Evolutionary conservation across 192 early-diverging fungal species (phyloP).

Genomic region (Phycomyces blakesleeanus): DNA sequence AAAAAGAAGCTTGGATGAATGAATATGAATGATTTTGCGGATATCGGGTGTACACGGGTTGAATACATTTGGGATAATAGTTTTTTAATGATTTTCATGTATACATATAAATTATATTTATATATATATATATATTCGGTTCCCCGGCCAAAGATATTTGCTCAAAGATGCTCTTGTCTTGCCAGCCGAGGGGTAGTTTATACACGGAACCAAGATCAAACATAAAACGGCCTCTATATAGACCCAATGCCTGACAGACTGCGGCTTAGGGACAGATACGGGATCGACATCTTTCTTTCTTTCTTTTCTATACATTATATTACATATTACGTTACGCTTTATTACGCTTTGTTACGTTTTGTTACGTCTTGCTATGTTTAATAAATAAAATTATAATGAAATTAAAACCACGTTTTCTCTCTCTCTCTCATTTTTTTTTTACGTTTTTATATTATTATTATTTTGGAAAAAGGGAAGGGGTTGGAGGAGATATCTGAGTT

Average conservation of each 20-base stretch:
- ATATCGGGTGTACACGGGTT: too few species aligned
- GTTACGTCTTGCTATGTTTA: background rate
- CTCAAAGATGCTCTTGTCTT: conserved; percentile 23
- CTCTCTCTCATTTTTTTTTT: background rate
- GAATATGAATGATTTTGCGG: too few species aligned
- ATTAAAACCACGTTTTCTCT: background rate
- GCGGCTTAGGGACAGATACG: conserved; percentile 23
- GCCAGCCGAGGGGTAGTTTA: conserved; percentile 17
- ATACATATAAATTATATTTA: too few species aligned
- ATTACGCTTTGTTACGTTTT: too few species aligned
- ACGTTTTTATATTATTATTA: background rate
- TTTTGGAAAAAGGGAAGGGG: background rate
- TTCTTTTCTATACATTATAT: too few species aligned
- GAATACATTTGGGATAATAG: too few species aligned
- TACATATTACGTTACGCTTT: too few species aligned
- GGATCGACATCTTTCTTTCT: conserved; percentile 19
- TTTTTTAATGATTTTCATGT: too few species aligned
- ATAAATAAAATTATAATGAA: background rate
- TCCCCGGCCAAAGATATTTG: conserved; percentile 23
- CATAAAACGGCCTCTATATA: conserved; percentile 6
- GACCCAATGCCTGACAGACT: conserved; percentile 8
- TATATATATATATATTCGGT: too few species aligned
- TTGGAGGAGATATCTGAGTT: background rate
- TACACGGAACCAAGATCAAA: conserved; percentile 24
- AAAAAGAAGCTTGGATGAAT: too few species aligned